phyloP scores from a whole-genome alignment of 2,329 filamentous ascomycete genomes.

The Phyllachora maydis region DNA sequence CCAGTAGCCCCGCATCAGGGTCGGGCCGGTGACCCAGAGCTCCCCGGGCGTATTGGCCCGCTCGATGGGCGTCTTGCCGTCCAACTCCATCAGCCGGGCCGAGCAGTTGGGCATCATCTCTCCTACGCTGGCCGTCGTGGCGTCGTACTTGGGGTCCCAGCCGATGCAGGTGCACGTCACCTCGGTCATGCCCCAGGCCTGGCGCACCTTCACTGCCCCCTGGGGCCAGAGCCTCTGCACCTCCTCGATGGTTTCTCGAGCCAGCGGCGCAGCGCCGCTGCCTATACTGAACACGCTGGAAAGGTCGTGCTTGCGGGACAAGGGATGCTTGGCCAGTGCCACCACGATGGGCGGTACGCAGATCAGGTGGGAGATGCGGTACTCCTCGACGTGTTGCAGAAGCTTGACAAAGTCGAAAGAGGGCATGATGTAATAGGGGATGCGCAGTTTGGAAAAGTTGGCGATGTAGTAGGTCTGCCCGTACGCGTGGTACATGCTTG shows the following conservation, averaged over 20 bases:
- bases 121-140: conserved; percentile 31
- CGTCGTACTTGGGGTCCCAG: conserved; percentile 32
- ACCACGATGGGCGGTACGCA: conserved; percentile 62
- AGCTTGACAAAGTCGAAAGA: conserved; percentile 57
- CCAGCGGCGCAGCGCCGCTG: conserved; percentile 51
- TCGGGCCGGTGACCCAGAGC: conserved; percentile 53
- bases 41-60: conserved; percentile 38
- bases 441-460: conserved; percentile 28
- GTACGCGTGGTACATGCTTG: conserved; percentile 55
- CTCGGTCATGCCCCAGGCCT: conserved; percentile 84
- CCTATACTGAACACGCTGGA: conserved; percentile 37
- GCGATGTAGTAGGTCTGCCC: conserved; percentile 53
- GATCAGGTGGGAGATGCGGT: conserved; percentile 43
- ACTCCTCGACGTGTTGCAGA: conserved; percentile 45
- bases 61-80: conserved; percentile 28
- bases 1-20: conserved; percentile 62
- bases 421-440: conserved; percentile 59
- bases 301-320: conserved; percentile 44
- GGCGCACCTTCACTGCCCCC: conserved; percentile 19
- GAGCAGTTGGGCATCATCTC: conserved; percentile 49
- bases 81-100: conserved; percentile 41
- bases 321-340: conserved; percentile 49
- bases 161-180: conserved; percentile 48
- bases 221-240: conserved; percentile 32
- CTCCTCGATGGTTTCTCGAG: conserved; percentile 32